These are phyloP conservation scores for Geosmithia flava DNA, from an alignment of 2,329 filamentous ascomycete genomes.

Conservation along the genomic window DNA sequence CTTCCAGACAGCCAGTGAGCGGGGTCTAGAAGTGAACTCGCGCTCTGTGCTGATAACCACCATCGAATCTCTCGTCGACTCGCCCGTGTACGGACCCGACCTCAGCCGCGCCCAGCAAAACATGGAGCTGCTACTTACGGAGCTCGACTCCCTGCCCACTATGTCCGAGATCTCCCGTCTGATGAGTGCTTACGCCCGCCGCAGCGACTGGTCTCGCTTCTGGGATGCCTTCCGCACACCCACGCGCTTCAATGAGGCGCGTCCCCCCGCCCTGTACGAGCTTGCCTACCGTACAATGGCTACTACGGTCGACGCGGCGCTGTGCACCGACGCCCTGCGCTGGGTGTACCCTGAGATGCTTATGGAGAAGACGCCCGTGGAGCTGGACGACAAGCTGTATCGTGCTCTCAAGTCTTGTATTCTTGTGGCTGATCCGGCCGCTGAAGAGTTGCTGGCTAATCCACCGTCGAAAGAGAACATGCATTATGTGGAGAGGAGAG, in stretches of 20 bases:
- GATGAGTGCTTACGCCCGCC: conserved; percentile 31
- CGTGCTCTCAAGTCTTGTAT: conserved; percentile 41
- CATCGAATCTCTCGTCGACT: conserved; percentile 24
- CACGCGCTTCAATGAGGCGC: conserved; percentile 31
- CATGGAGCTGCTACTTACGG: conserved; percentile 30
- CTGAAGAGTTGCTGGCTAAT: conserved; percentile 18
- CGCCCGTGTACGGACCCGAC: conserved; percentile 14
- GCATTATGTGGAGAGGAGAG: conserved; percentile 3
- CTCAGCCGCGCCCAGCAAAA: conserved; percentile 27
- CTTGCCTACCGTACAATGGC: conserved; percentile 38
- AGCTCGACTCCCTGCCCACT: conserved; percentile 23
- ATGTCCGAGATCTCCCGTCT: conserved; percentile 25
- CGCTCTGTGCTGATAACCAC: conserved; percentile 36
- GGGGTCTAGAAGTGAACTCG: conserved; percentile 27
- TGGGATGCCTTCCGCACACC: conserved; percentile 49
- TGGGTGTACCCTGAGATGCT: conserved; percentile 47
- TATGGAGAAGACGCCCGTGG: conserved; percentile 37
- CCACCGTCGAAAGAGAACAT: conserved; percentile 4
- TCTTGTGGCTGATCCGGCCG: conserved; percentile 36
- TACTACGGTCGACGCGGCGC: conserved; percentile 23
- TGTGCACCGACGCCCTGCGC: conserved; percentile 35
- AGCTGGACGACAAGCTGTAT: conserved; percentile 28
- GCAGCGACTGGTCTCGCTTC: conserved; percentile 40
- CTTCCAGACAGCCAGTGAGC: conserved; percentile 30
- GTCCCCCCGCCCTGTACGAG: conserved; percentile 41